Base-by-base conservation (phyloP, 73 alveolate genomes). In the Stentor coeruleus region DNA sequence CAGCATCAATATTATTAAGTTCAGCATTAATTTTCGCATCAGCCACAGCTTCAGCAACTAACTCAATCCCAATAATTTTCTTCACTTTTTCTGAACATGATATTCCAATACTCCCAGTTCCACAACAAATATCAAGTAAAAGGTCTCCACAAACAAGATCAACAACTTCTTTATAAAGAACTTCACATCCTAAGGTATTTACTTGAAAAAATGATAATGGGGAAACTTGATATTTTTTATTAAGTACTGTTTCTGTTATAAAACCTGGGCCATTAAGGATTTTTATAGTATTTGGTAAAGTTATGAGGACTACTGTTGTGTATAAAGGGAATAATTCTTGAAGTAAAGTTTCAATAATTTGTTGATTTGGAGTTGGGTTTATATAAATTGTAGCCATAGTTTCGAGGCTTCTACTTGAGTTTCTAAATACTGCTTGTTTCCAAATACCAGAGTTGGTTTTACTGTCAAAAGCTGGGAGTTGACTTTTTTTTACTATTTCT, bases 21-120 rank as follows among this genome's bases (percentile, higher is more conserved):
- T 89, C 77, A 81, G 87, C 82, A 59, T 94, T 94, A 2, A 38
- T 38, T 58, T 82, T 82, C 11, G 95, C 93, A 80, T 92, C 94
- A 4, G 91, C 89, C 58, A 94, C 84, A 3, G 98, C 95, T 31
- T 89, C 76, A 74, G 93, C 90, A 35, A 89, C 82, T 73, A 94
- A 90, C 59, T 94, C 98, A 60, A 92, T 76, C 6, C 97, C 98
- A 55, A 94, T 85, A 3, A 94, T 89, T 72, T 89, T 88, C 66
- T 88, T 74, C 39, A 90, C 95, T 31, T 76, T 40, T 3, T 66
- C 82, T 41, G 91, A 76, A 38, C 94, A 84, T 42, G 95, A 88
- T 15, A 94, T 90, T 0, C 98, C 98, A n/a, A 94, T 94, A 26
- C 93, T 93, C 28, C 98, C 98, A 73, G 96, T 94, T 35, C 98